These are phyloP conservation scores for Eudorina sp. DNA, from an alignment of 139 green algal genomes.

Conservation along the genomic window DNA sequence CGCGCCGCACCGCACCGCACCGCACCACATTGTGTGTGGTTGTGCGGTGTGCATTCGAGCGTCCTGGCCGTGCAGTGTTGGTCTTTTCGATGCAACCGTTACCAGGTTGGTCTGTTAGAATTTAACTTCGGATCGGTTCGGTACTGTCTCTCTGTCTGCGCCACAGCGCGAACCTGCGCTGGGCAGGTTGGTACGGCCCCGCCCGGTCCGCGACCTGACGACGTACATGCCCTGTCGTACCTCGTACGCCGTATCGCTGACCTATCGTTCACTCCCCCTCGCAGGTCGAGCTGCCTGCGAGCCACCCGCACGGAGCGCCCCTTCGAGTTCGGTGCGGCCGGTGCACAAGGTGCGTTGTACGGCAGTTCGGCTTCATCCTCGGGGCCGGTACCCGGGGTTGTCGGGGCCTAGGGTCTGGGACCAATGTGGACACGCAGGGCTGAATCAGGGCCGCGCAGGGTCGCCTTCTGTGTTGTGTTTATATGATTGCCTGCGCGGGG, in stretches of 20 bases:
- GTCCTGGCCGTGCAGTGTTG: too few species aligned
- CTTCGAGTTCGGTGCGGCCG: constrained; percentile 17
- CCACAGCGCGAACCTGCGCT: background rate
- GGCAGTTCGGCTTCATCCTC: background rate
- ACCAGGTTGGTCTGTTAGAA: background rate
- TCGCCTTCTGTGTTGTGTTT: too few species aligned
- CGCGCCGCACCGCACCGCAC: too few species aligned
- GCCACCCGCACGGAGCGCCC: background rate
- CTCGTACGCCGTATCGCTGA: background rate
- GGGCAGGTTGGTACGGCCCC: background rate
- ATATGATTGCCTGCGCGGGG: too few species aligned
- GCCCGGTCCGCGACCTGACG: background rate
- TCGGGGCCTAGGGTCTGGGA: background rate
- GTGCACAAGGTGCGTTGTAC: background rate
- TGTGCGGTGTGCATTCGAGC: too few species aligned
- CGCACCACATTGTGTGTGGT: too few species aligned
- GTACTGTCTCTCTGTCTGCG: too few species aligned
- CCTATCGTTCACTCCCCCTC: background rate
- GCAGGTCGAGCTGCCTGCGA: background rate
- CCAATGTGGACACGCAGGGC: background rate
- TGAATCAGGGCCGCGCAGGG: too few species aligned
- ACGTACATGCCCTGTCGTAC: background rate
- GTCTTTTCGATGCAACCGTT: too few species aligned
- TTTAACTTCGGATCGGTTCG: too few species aligned
- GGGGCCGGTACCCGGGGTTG: background rate